Evolutionary conservation across 805 yeast species (phyloP).

Genomic region (Candida rishiriensis): DNA sequence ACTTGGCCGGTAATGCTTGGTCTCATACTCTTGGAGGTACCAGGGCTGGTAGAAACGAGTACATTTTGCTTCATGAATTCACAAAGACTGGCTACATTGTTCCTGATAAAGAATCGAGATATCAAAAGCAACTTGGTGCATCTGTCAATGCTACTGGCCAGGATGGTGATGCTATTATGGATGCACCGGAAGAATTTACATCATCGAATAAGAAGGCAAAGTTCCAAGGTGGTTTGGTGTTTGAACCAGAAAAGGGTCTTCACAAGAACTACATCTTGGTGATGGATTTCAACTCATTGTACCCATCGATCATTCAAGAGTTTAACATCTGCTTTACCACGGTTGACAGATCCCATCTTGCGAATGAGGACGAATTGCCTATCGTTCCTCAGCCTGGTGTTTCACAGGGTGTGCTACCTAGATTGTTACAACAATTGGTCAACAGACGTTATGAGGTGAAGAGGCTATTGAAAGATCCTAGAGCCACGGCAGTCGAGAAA

Average conservation of each 20-base stretch:
- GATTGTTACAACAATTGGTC: constrained; percentile 76
- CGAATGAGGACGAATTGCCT: constrained; percentile 59
- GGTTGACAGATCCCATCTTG: constrained; percentile 56
- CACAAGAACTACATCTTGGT: constrained; percentile 86
- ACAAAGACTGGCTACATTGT: constrained; percentile 72
- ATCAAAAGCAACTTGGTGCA: constrained; percentile 27
- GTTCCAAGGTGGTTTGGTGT: constrained; percentile 60
- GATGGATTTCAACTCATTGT: constrained; percentile 97
- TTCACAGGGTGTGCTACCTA: constrained; percentile 80
- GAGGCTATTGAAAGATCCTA: constrained; percentile 71
- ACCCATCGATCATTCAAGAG: constrained; percentile 96
- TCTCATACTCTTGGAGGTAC: constrained; percentile 91
- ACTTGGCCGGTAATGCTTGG: constrained; percentile 97
- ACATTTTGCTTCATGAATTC: constrained; percentile 87
- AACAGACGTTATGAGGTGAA: constrained; percentile 92
- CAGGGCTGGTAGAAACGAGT: constrained; percentile 94
- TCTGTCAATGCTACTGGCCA: constrained; percentile 19
- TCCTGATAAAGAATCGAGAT: constrained; percentile 57
- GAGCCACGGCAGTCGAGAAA: constrained; percentile 55
- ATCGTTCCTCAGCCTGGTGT: constrained; percentile 55
- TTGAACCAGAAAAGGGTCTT: constrained; percentile 94
- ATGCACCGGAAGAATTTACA: constrained; percentile 42
- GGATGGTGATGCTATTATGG: constrained; percentile 5
- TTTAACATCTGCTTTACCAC: constrained; percentile 96
- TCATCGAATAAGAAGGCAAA: constrained; percentile 35